These are phyloP conservation scores for Lithospermum erythrorhizon DNA, from an alignment of 257 asterid genomes.

Conservation along the genomic window DNA sequence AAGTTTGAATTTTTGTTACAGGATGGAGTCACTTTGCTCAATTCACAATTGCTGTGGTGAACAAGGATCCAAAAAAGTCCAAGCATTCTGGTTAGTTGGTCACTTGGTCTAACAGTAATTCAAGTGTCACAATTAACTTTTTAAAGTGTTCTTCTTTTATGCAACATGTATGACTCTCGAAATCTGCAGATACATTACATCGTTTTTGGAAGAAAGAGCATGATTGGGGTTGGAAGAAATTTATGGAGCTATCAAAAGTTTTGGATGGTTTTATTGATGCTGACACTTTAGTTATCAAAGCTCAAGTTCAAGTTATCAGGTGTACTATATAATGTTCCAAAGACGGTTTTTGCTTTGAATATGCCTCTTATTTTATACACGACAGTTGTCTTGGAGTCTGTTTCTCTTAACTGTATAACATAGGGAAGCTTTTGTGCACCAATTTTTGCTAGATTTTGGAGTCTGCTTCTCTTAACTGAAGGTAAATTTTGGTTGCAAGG, in stretches of 20 bases:
- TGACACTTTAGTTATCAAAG: conserved; percentile 77
- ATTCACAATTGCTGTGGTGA: conserved; percentile 89
- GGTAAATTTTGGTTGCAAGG: too few species aligned
- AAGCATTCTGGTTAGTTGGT: conserved; percentile 93
- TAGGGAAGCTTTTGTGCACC: too few species aligned
- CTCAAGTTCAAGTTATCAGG: conserved; percentile 97
- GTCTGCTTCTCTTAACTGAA: too few species aligned
- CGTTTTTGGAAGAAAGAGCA: conserved; percentile 95
- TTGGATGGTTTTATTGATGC: conserved; percentile 78
- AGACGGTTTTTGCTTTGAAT: too few species aligned
- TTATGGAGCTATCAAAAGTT: conserved; percentile 91
- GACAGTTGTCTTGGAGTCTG: too few species aligned
- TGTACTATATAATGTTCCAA: conserved; percentile 10
- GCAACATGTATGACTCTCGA: conserved; percentile 4
- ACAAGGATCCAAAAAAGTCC: conserved; percentile 87
- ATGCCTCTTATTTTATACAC: too few species aligned
- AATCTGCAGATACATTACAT: conserved; percentile 68
- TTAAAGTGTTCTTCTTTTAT: conserved; percentile 2
- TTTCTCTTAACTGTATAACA: too few species aligned
- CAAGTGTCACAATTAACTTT: background rate
- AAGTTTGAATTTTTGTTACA: conserved; percentile 17
- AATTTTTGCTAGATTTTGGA: too few species aligned
- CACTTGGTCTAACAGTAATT: conserved; percentile 5
- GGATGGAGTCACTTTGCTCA: conserved; percentile 99
- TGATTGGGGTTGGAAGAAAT: conserved; percentile 99